Conservation (phyloP, 257 asterid species). For the Solanum arcanum region DNA sequence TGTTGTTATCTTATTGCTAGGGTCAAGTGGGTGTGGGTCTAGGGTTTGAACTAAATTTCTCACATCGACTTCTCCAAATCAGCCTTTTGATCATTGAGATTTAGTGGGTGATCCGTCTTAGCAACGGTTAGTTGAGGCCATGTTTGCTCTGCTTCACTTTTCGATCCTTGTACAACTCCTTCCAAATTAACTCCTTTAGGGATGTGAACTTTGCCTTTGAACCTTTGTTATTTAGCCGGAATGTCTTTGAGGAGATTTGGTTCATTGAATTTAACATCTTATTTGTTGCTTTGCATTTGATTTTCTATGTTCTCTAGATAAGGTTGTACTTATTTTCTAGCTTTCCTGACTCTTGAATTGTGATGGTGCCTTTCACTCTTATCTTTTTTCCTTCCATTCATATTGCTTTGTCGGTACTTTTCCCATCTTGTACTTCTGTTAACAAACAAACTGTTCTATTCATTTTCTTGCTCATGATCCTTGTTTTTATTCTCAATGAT, state of each 20-base stretch:
- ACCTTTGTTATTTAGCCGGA: not conserved
- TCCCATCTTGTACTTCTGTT: not conserved
- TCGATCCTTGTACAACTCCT: not conserved
- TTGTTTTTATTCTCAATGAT: not conserved
- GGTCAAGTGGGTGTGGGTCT: too few relatives aligned
- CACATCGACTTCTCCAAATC: too few relatives aligned
- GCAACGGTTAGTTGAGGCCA: not conserved
- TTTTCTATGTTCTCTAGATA: not conserved
- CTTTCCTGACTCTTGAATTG: not conserved
- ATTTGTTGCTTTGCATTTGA: not conserved
- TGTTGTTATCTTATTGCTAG: too few relatives aligned
- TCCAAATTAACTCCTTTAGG: not conserved
- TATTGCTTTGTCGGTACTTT: not conserved
- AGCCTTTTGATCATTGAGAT: too few relatives aligned
- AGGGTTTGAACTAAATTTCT: too few relatives aligned
- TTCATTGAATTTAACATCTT: not conserved
- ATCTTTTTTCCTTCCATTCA: not conserved
- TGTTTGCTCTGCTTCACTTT: not conserved
- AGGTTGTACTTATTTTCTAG: not conserved
- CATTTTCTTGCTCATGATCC: not conserved
- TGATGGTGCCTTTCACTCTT: not conserved
- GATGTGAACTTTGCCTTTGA: not conserved
- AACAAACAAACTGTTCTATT: too few relatives aligned
- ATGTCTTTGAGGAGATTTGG: not conserved
- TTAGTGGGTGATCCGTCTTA: not conserved